These are phyloP conservation scores for Sungouiella thailandica DNA, from an alignment of 805 yeast species.

Conservation along the genomic window DNA sequence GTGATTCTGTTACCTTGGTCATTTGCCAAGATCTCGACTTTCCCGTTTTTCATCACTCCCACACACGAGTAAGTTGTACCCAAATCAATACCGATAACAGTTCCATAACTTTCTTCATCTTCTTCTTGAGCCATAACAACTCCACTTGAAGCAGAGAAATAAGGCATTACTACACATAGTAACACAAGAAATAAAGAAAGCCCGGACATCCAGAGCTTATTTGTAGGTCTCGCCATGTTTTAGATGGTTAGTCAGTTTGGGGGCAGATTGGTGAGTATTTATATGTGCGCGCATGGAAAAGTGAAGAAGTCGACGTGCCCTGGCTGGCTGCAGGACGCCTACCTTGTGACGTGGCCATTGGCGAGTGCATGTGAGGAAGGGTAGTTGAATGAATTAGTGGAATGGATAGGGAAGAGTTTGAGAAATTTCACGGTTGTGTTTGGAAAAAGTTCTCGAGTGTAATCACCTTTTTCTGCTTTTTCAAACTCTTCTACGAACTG, in stretches of 20 bases:
- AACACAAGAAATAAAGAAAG: constrained; percentile 27
- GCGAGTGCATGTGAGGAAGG: constrained; percentile 1
- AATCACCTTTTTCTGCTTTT: too few relatives aligned
- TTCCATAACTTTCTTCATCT: constrained; percentile 45
- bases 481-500: too few relatives aligned
- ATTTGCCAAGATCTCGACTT: constrained; percentile 93
- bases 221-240: constrained; percentile 7
- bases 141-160: constrained; percentile 19
- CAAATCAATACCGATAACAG: constrained; percentile 92
- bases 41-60: constrained; percentile 86
- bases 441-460: too few relatives aligned
- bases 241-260: background rate
- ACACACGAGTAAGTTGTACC: constrained; percentile 96
- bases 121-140: constrained; percentile 19
- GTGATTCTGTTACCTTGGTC: constrained; percentile 99
- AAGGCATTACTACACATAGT: constrained; percentile 35
- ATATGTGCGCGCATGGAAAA: constrained; percentile 14
- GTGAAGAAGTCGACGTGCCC: constrained; percentile 9
- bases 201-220: constrained; percentile 23
- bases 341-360: constrained; percentile 12
- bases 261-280: constrained; percentile 1
- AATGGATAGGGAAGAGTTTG: too few relatives aligned
- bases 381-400: background rate
- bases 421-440: too few relatives aligned
- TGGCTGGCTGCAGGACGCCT: constrained; percentile 7